Base-by-base conservation (phyloP, 352 stramenopile genomes). In the Phytophthora constricta region DNA sequence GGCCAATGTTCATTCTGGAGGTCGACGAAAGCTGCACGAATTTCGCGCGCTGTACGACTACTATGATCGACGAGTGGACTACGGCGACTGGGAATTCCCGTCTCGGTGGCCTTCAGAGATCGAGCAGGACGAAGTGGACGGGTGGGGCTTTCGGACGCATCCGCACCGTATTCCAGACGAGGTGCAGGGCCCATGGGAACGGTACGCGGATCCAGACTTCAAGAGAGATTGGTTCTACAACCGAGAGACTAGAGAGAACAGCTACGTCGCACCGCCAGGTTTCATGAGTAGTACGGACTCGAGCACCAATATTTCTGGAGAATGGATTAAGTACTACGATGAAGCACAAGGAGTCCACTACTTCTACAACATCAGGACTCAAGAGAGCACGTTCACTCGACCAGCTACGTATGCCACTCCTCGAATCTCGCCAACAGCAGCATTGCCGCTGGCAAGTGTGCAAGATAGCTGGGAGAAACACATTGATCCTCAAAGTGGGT, bases 31-130 rank as follows among this genome's bases (percentile, higher is more conserved):
- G 27, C 19, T 56, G 3, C 94, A 98, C 76, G 64, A 72, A 19
- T 98, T 97, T 64, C 84, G 91, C 42, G 79, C 82, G 23, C 65
- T 98, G 0, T 98, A 97, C 67, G 95, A 98, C 66, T 97, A 80
- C 65, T 97, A 97, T 62, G 92, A 82, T 13, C 89, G 81, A 46
- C 84, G 95, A 27, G 77, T 98, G 37, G 95, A 98, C 76, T 98
- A 98, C 54, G 89, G 81, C 23, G 84, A 97, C 22, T 84, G 86
- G 61, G 91, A 98, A 41, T 97, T 97, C 68, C 91, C 91, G 25
- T 97, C 87, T 27, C 77, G 81, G 2, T 98, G 93, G 93, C 91
- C 92, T 4, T 87, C 84, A 13, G 93, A 98, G 64, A 84, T 98
- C 33, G 74, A 85, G 45, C 91, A 98, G 66, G 91, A 97, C 67